phyloP scores from a whole-genome alignment of 1,284 basidiomycete genomes.

The Melampsora americana region DNA sequence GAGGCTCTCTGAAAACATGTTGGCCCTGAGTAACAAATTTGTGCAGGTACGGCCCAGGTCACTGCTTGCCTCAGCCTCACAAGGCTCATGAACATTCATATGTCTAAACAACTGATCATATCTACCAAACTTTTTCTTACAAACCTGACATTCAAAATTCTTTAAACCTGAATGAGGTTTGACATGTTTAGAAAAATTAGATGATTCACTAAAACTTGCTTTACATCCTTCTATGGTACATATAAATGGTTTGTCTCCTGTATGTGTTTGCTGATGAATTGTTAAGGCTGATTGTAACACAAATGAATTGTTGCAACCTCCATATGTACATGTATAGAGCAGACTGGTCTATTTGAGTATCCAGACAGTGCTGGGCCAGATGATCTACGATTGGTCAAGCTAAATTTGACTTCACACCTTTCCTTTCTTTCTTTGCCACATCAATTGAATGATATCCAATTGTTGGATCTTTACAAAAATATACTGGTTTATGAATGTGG shows the following conservation, averaged over 20 bases:
- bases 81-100: constrained; percentile 49
- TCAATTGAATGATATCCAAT: too few species aligned
- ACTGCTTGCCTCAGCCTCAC: constrained; percentile 37
- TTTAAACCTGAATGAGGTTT: constrained; percentile 52
- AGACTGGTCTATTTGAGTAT: too few species aligned
- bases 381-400: too few species aligned
- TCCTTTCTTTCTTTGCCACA: too few species aligned
- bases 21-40: too few species aligned
- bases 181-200: constrained; percentile 54
- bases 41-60: too few species aligned
- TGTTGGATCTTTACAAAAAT: too few species aligned
- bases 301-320: constrained; percentile 53
- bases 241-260: constrained; percentile 52
- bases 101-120: constrained; percentile 52
- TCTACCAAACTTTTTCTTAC: too few species aligned
- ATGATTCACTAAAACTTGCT: constrained; percentile 52
- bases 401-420: too few species aligned
- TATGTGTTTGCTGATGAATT: constrained; percentile 53
- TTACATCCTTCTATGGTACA: constrained; percentile 51
- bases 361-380: too few species aligned
- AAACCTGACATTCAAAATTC: constrained; percentile 50
- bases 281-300: constrained; percentile 52
- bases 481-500: too few species aligned
- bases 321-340: constrained; percentile 53
- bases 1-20: too few species aligned